Conservation (phyloP, 805 yeast species). For the Saturnispora gosingensis region DNA sequence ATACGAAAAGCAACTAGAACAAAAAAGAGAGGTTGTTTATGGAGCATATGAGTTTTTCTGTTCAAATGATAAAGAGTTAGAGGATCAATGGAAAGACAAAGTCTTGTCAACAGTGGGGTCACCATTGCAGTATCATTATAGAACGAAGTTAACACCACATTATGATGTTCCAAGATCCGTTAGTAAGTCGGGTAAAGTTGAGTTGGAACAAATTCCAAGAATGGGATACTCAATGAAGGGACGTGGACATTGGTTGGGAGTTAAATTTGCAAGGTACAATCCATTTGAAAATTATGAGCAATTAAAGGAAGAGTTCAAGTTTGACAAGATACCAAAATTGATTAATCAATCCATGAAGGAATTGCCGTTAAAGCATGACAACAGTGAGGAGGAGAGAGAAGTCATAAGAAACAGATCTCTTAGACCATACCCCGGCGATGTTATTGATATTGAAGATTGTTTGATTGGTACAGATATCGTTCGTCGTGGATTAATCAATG, state of each 20-base stretch:
- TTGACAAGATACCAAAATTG: conserved; percentile 6
- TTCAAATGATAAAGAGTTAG: conserved; percentile 14
- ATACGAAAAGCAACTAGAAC: conserved; percentile 61
- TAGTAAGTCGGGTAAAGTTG: conserved; percentile 11
- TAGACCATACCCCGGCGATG: conserved; percentile 44
- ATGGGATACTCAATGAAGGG: conserved; percentile 89
- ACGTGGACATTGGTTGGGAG: conserved; percentile 44
- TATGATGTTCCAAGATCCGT: conserved; percentile 35
- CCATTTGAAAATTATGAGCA: conserved; percentile 5
- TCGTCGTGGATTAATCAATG: conserved; percentile 63
- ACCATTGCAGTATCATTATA: conserved; percentile 66
- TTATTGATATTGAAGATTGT: conserved; percentile 91
- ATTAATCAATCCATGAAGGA: neutral
- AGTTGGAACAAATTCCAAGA: conserved; percentile 38
- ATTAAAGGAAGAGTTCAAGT: neutral
- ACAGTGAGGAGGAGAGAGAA: neutral
- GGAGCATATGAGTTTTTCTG: conserved; percentile 75
- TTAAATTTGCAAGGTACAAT: conserved; percentile 11
- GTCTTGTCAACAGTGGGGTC: conserved; percentile 45
- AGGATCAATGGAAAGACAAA: conserved; percentile 20
- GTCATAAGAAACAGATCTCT: conserved; percentile 11
- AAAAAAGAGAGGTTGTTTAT: conserved; percentile 64
- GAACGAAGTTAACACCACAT: conserved; percentile 95
- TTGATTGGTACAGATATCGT: conserved; percentile 76
- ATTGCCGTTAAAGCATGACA: conserved; percentile 8